Evolutionary conservation across 306 rosid genomes (phyloP).

Genomic region (Vicia sativa): DNA sequence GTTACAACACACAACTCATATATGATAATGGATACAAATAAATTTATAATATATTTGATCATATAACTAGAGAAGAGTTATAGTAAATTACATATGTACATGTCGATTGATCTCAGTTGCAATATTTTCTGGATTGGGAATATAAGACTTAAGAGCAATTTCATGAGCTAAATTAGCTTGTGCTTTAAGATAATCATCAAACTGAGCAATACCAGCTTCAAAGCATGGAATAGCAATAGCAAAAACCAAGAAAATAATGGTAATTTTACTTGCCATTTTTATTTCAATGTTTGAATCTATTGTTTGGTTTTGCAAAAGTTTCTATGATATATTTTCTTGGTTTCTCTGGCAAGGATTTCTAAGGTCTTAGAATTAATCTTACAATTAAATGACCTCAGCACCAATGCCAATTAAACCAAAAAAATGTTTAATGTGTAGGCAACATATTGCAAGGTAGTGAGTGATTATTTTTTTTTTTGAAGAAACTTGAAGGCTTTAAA

Average conservation of each 20-base stretch:
- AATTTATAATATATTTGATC: neutral
- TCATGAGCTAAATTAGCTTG: conserved; percentile 46
- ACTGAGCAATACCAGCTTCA: conserved; percentile 49
- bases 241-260: conserved; percentile 46
- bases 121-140: conserved; percentile 53
- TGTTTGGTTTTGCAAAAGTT: neutral
- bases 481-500: conserved; percentile 28
- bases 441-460: neutral
- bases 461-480: neutral
- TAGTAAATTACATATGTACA: conserved; percentile 44
- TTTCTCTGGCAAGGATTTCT: conserved; percentile 27
- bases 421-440: neutral
- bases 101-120: conserved; percentile 46
- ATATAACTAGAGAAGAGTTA: conserved; percentile 1
- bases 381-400: conserved; percentile 40
- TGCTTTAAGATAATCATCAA: conserved; percentile 44
- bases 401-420: conserved; percentile 34
- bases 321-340: neutral
- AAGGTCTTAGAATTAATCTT: conserved; percentile 36
- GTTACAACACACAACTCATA: neutral
- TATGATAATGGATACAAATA: neutral
- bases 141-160: conserved; percentile 51
- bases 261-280: conserved; percentile 44
- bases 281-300: neutral
- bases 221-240: conserved; percentile 58